Conservation (phyloP, 2,329 filamentous ascomycete genomes). For the Claviceps maximensis region DNA sequence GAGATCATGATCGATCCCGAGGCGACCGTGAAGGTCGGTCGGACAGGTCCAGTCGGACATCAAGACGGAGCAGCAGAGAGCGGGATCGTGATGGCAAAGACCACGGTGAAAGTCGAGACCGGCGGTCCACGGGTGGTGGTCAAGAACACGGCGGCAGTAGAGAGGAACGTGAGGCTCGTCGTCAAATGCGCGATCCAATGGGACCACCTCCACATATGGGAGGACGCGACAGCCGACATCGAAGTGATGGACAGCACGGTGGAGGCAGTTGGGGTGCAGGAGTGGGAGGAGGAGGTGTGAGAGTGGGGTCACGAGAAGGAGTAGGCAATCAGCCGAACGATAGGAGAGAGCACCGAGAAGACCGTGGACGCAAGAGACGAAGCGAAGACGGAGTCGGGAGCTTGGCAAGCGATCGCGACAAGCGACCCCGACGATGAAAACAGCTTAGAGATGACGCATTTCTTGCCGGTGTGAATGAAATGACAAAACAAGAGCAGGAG, state of each 20-base stretch:
- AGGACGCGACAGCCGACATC: slow-evolving; percentile 22
- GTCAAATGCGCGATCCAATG: slow-evolving; percentile 18
- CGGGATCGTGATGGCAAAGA: slow-evolving; percentile 35
- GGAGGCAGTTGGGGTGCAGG: slow-evolving; percentile 11
- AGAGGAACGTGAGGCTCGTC: slow-evolving; percentile 23
- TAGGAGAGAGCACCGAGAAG: slow-evolving; percentile 21
- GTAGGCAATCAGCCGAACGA: slow-evolving; percentile 19
- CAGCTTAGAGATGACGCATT: not conserved
- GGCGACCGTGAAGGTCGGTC: slow-evolving; percentile 28
- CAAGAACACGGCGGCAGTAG: slow-evolving; percentile 13
- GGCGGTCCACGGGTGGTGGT: slow-evolving; percentile 23
- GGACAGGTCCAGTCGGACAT: slow-evolving; percentile 26
- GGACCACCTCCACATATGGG: slow-evolving; percentile 15
- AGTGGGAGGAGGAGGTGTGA: slow-evolving; percentile 12
- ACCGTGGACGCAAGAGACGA: slow-evolving; percentile 25
- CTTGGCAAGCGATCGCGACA: slow-evolving; percentile 34
- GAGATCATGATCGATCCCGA: slow-evolving; percentile 29
- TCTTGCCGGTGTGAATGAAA: not conserved
- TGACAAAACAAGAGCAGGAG: not conserved
- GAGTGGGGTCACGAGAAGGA: slow-evolving; percentile 18
- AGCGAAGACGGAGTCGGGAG: slow-evolving; percentile 35
- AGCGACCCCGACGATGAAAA: slow-evolving; percentile 36
- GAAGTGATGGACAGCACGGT: slow-evolving; percentile 12
- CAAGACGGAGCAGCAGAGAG: slow-evolving; percentile 38
- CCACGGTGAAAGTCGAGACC: slow-evolving; percentile 30